phyloP scores from a whole-genome alignment of 2,329 filamentous ascomycete genomes.

The Calonectria crousiana region DNA sequence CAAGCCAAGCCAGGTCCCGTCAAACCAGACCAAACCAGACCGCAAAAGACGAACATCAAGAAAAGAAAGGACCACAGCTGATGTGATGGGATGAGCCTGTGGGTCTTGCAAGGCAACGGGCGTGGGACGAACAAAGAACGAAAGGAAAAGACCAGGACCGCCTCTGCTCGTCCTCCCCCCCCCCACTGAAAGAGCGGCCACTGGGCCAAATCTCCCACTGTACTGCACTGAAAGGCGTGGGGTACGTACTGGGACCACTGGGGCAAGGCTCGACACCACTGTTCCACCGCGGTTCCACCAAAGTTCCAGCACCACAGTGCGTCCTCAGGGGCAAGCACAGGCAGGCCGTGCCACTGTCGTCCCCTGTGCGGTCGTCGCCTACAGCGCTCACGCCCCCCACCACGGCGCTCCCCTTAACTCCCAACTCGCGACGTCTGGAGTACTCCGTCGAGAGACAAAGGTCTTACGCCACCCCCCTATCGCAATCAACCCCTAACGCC shows the following conservation, averaged over 20 bases:
- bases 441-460: background rate
- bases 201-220: background rate
- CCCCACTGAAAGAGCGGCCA: constrained; percentile 1
- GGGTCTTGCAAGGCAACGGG: background rate
- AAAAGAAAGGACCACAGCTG: constrained; percentile 5
- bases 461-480: constrained; percentile 11
- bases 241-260: background rate
- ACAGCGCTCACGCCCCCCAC: constrained; percentile 10
- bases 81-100: constrained; percentile 26
- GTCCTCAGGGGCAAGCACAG: constrained; percentile 1
- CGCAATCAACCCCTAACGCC: constrained; percentile 5
- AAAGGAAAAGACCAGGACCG: background rate
- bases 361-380: background rate
- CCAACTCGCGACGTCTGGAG: background rate
- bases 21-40: background rate
- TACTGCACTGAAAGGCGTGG: background rate
- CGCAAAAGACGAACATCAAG: background rate
- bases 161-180: background rate
- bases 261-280: constrained; percentile 1
- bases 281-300: constrained; percentile 15
- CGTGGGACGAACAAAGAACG: background rate
- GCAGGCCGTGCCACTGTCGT: constrained; percentile 2
- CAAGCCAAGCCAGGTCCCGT: background rate
- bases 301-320: constrained; percentile 24
- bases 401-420: background rate